A percentile compares a stretch with the other conserved stretches of the same genome.
phyloP scores from a whole-genome alignment of 441 rosid species.

The Flueggea neowawraea region DNA sequence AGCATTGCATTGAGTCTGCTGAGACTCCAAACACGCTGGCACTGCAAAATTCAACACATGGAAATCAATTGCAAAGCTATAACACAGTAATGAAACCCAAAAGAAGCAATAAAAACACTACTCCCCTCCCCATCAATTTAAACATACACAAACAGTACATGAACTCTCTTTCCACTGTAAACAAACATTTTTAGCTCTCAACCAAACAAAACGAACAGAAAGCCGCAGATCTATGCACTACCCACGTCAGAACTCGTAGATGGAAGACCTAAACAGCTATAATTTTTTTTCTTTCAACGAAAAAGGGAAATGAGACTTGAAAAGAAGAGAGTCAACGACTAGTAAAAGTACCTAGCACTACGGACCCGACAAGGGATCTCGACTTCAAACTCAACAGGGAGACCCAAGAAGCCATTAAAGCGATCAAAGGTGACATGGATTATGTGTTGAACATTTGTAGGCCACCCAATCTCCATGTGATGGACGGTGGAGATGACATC shows the following conservation, averaged over 20 bases:
- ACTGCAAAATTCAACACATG: conserved; percentile 31
- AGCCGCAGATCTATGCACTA: no score
- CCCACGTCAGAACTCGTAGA: no score
- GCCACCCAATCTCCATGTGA: conserved; percentile 92
- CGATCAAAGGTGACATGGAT: conserved; percentile 95
- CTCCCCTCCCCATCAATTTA: no score
- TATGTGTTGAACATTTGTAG: conserved; percentile 85
- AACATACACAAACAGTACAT: neutral
- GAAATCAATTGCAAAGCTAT: conserved; percentile 7
- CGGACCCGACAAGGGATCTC: conserved; percentile 94
- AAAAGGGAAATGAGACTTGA: neutral
- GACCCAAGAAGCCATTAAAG: conserved; percentile 86
- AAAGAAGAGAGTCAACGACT: no score
- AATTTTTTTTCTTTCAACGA: neutral
- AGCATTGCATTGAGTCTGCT: conserved; percentile 85
- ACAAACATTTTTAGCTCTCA: no score
- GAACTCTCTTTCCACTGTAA: no score
- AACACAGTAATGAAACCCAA: neutral
- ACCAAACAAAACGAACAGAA: no score
- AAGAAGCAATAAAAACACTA: neutral
- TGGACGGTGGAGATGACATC: conserved; percentile 39
- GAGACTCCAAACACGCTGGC: conserved; percentile 90
- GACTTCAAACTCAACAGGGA: conserved; percentile 91
- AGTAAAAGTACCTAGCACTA: conserved; percentile 69
- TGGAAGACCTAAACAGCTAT: no score